Base-by-base conservation (phyloP, 129 eudicot genomes). In the Deinandra increscens region DNA sequence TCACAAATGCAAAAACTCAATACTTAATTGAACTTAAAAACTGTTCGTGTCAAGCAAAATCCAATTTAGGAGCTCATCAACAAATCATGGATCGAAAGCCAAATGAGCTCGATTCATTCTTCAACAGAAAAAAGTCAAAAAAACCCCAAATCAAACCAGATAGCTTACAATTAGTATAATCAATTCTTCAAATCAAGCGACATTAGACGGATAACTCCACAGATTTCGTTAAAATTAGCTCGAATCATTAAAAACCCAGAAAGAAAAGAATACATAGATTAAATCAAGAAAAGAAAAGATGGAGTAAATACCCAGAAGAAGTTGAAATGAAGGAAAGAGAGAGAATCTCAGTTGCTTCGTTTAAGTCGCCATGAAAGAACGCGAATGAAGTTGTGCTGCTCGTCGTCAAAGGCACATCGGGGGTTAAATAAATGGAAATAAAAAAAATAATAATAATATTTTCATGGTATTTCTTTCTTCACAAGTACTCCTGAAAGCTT, bases 281-380 rank as follows among this genome's bases (percentile, higher is more conserved):
- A 61, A 74, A 42, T 66, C 19, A 64, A 56, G 36, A 53, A 37
- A 60, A 19, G 44, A 19, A 13, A n/a, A n/a, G n/a, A n/a, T n/a
- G 20, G 60, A 73, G 60, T 39, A 33, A 13, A 69, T 78, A 68
- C 81, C 71, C 43, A 62, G 72, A 61, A 76, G 75, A n/a, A n/a
- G n/a, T 31, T 20, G 60, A 62, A 56, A 64, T n/a, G n/a, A n/a
- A n/a, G n/a, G n/a, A n/a, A n/a, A n/a, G n/a, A n/a, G n/a, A n/a
- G 66, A 51, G 69, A 43, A 53, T 60, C 46, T 64, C 46, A 44
- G 72, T 66, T 65, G 77, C 82, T 53, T 78, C 54, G 78, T 50
- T 74, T 39, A 70, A 33, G 45, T 74, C 60, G 78, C 73, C 81
- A 64, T 74, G 69, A 11, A 53, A 23, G 44, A 22, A 68, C 44